Conservation (phyloP, 2,329 filamentous ascomycete genomes). For the Pseudocercospora pini-densiflorae region DNA sequence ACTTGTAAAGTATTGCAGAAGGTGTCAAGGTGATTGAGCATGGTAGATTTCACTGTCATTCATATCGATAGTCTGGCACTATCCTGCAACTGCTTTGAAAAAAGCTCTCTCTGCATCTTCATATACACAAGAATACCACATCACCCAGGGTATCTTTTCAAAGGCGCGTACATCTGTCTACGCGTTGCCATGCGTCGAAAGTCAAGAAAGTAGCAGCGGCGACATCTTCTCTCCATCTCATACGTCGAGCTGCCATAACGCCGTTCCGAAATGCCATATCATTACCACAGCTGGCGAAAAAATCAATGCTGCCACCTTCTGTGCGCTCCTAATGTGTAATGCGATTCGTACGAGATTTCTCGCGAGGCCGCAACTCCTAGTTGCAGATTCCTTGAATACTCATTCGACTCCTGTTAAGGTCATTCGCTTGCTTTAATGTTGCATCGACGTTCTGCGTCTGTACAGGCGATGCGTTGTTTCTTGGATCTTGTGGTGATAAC, state of each 20-base stretch:
- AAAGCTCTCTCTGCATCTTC: background rate
- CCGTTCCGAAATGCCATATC: background rate
- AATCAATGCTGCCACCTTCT: background rate
- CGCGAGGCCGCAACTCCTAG: conserved; percentile 9
- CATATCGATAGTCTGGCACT: conserved; percentile 7
- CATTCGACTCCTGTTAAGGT: conserved; percentile 20
- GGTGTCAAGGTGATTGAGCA: background rate
- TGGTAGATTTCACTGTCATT: conserved; percentile 3
- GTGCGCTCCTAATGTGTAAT: background rate
- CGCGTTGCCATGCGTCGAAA: background rate
- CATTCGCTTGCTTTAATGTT: background rate
- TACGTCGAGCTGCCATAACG: background rate
- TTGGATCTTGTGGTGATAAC: conserved; percentile 30
- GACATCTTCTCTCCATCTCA: background rate
- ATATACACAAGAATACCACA: background rate
- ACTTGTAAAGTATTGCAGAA: background rate
- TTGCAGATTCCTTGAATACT: conserved; percentile 24
- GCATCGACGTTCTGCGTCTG: conserved; percentile 8
- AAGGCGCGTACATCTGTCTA: background rate
- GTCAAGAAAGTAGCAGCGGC: background rate
- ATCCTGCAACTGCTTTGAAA: background rate
- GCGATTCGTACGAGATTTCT: background rate
- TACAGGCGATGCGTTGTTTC: conserved; percentile 29
- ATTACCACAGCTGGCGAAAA: background rate
- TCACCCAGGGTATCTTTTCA: background rate